These are phyloP conservation scores for Trichoderma sp. DNA, from an alignment of 2,329 filamentous ascomycete species.

Conservation along the genomic window DNA sequence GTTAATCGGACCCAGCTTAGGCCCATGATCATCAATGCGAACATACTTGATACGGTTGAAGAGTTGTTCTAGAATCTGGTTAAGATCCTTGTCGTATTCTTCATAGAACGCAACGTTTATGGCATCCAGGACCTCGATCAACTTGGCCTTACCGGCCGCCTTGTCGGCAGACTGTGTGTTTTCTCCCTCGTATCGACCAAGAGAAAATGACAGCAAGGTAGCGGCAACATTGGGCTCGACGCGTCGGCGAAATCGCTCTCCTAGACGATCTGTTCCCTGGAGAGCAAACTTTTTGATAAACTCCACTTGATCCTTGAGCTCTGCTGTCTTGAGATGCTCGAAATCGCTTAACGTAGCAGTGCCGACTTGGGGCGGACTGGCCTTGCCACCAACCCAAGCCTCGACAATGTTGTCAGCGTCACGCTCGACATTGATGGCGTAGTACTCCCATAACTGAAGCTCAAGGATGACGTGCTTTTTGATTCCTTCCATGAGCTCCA, in stretches of 20 bases:
- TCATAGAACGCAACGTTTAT: constrained; percentile 86
- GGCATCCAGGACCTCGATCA: constrained; percentile 69
- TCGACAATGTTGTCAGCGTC: constrained; percentile 67
- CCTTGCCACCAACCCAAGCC: constrained; percentile 65
- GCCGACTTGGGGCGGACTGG: constrained; percentile 50
- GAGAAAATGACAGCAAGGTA: constrained; percentile 41
- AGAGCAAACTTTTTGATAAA: constrained; percentile 70
- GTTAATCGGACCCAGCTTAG: constrained; percentile 77
- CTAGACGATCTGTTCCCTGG: constrained; percentile 67
- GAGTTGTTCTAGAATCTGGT: constrained; percentile 82
- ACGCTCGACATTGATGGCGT: constrained; percentile 74
- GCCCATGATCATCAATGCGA: constrained; percentile 87
- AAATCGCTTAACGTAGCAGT: constrained; percentile 27
- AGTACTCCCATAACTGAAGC: constrained; percentile 90
- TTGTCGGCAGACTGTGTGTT: constrained; percentile 44
- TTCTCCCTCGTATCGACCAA: constrained; percentile 62
- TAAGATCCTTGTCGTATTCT: constrained; percentile 83
- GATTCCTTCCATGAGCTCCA: constrained; percentile 78
- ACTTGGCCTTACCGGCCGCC: constrained; percentile 50
- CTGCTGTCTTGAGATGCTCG: constrained; percentile 46
- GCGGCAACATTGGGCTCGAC: constrained; percentile 70
- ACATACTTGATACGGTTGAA: constrained; percentile 95
- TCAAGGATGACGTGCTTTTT: constrained; percentile 75
- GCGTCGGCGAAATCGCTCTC: constrained; percentile 71
- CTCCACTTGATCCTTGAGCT: constrained; percentile 51